phyloP scores from a whole-genome alignment of 176 grass and related monocot species.

The Coix lacrymajobi region DNA sequence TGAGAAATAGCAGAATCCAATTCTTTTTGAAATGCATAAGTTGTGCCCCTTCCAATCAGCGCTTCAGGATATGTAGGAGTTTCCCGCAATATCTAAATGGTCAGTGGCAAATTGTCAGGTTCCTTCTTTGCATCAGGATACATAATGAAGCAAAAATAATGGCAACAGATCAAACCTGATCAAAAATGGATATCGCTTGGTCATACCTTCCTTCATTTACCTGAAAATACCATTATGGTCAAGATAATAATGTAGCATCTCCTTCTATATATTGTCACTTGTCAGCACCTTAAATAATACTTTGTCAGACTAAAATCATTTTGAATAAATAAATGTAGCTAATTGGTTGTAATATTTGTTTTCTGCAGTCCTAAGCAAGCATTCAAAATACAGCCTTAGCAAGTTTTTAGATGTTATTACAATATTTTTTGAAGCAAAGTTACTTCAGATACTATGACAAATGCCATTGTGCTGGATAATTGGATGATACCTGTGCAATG shows the following conservation, averaged over 20 bases:
- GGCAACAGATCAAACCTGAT: slow-evolving; percentile 62
- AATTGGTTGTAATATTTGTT: not conserved
- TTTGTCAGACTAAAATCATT: not conserved
- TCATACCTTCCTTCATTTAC: slow-evolving; percentile 98
- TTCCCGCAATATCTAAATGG: slow-evolving; percentile 78
- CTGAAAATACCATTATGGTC: slow-evolving; percentile 45
- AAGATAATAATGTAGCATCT: slow-evolving; percentile 7
- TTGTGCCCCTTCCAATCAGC: slow-evolving; percentile 97
- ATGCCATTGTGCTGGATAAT: not conserved
- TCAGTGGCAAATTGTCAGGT: slow-evolving; percentile 12
- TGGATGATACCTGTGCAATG: slow-evolving; percentile 85
- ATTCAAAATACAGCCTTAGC: not conserved
- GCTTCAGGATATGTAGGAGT: slow-evolving; percentile 96
- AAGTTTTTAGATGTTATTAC: not conserved
- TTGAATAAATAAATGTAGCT: not conserved
- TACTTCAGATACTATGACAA: not conserved
- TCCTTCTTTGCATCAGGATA: slow-evolving; percentile 12
- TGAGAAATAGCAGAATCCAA: slow-evolving; percentile 94
- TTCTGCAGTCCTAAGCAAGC: not conserved
- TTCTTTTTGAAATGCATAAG: slow-evolving; percentile 97
- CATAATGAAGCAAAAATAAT: slow-evolving; percentile 6
- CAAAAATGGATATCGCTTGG: slow-evolving; percentile 95
- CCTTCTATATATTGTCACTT: slow-evolving; percentile 16
- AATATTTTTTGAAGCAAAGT: not conserved
- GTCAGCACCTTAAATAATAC: not conserved